A percentile compares a stretch with the other conserved stretches of the same genome.
Evolutionary conservation across 805 yeast genomes (phyloP).

Genomic region (Zygosaccharomyces bailii): DNA sequence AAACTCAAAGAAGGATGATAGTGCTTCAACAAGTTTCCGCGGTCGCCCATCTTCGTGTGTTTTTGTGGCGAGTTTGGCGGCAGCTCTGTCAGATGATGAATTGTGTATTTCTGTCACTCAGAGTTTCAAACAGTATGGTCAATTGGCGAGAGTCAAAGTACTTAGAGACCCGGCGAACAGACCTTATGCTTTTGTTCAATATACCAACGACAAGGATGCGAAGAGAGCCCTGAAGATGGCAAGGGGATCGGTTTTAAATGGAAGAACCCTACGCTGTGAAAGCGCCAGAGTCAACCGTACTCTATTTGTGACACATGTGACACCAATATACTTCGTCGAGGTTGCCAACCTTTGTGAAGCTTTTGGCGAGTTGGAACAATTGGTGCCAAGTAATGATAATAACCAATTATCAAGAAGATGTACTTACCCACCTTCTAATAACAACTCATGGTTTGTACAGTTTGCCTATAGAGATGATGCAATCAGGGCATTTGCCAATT

Average conservation of each 20-base stretch:
- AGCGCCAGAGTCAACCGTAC: conserved; percentile 90
- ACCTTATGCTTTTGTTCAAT: conserved; percentile 93
- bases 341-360: conserved; percentile 42
- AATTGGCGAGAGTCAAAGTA: conserved; percentile 70
- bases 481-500: conserved; percentile 72
- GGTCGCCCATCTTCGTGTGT: conserved; percentile 84
- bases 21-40: conserved; percentile 26
- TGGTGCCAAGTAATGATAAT: conserved; percentile 43
- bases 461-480: conserved; percentile 85
- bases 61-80: conserved; percentile 78
- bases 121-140: conserved; percentile 71
- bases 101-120: conserved; percentile 63
- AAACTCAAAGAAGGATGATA: neutral
- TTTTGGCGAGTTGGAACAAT: conserved; percentile 76
- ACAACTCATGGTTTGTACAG: conserved; percentile 66
- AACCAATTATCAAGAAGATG: conserved; percentile 20
- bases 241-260: conserved; percentile 65
- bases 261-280: conserved; percentile 80
- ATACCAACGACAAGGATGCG: conserved; percentile 66
- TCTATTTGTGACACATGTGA: conserved; percentile 48
- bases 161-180: conserved; percentile 75
- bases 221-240: conserved; percentile 62
- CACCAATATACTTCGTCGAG: conserved; percentile 28
- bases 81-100: conserved; percentile 64
- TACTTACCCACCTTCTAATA: conserved; percentile 22